Base-by-base conservation (phyloP, 805 yeast genomes). In the Myxozyma geophila region DNA sequence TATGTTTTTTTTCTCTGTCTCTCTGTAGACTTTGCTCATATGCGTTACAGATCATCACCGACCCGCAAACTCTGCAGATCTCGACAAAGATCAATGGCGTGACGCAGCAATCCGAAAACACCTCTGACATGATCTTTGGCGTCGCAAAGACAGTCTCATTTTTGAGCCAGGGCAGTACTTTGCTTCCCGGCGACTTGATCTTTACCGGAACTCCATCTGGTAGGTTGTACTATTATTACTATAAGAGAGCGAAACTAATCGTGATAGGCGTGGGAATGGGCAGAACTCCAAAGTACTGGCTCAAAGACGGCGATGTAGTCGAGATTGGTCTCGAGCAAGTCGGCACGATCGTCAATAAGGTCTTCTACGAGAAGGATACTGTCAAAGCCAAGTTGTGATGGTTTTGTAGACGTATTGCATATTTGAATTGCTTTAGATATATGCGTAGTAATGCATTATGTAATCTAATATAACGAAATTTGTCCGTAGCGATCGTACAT, bases 201-300 rank as follows among this genome's bases (percentile, higher is more conserved):
- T 80, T 82, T 70, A 83, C 85, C 61, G 87, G 87, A 5, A 84
- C 87, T 7, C 87, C 87, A 9, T 73, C 79, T 17, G 69, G 69
- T 66, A 49, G n/a, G n/a, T n/a, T 10, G 48, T 19, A 1, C 47
- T n/a, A 4, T 41, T 37, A 6, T 19, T 23, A 2, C 9, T 33
- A 8, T 41, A 10, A 10, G 7, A 15, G 9, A 12, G 23, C 13
- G 51, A 15, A 15, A 7, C 41, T 21, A 33, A 15, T 12, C 19
- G 15, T 39, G 19, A n/a, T 55, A 66, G 87, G 87, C 33, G 85
- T 81, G 9, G 87, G 84, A 6, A 74, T 78, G 71, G 85, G 85
- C 5, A 73, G 76, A 67, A 74, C 72, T 35, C 80, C 80, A 19
- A 79, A 76, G 37, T 72, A 78, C 41, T 83, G 80, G 78, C 73